Base-by-base conservation (phyloP, 2,329 filamentous ascomycete genomes). In the Aspergillus sp. region DNA sequence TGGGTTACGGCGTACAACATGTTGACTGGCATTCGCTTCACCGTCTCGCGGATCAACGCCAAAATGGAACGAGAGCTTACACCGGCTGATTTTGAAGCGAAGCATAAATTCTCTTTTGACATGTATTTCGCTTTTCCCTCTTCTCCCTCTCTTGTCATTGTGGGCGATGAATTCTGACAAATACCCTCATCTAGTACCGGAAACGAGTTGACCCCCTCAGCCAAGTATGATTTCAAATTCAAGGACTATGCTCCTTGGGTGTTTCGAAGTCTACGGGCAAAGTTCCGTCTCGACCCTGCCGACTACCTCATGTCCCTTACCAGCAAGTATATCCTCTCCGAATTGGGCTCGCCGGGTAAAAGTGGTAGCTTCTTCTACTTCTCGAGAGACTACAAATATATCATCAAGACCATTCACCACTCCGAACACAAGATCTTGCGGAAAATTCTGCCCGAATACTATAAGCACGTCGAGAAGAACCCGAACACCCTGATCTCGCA, bases 201-300 rank as follows among this genome's bases (percentile, higher is more conserved):
- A 54, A 96, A 96, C 67, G 93, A 98, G 73, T 76, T 98, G 65
- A 94, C 94, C 4, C 93, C 93, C 26, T 96, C 91, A 52, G 90
- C 93, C 57, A 97, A 98, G 71, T 98, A 98, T 74, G 93, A 98
- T 73, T 98, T 98, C 82, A 98, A 98, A 70, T 98, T 98, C 78
- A 98, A 98, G 73, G 93, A 98, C 72, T 98, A 98, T 69, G 91
- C 91, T n/a, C 93, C 93, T 48, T 97, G 91, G 90, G 93, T 98
- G 49, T 98, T 98, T 71, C 88, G 93, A 60, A 88, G 89, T 69
- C 78, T 98, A 39, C 86, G 93, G 55, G 76, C 82, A 42, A 85
- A 85, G 52, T 98, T 98, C 73, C 82, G 85, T 58, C 80, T 97
- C 46, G 93, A 98, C 64, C 93, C 93, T 26, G 93, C 91, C 57